Percentiles rank a stretch among this genome's conserved stretches.
Evolutionary conservation across 2,329 filamentous ascomycete genomes (phyloP).

Genomic region (Coniella vitis): DNA sequence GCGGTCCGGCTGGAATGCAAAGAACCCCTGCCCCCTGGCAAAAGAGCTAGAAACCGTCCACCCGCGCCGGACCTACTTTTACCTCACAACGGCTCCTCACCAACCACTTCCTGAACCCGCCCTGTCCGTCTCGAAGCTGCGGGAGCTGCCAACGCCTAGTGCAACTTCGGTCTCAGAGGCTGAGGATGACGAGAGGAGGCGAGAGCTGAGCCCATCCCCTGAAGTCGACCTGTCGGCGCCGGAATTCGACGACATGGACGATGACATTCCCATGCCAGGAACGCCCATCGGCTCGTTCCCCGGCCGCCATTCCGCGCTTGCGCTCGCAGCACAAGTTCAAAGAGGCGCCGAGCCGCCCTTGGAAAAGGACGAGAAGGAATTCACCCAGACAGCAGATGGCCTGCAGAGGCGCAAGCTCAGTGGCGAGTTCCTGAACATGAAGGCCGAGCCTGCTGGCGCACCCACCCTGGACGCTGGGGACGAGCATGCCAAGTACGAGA

Average conservation of each 20-base stretch:
- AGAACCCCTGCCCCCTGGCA: conserved; percentile 76
- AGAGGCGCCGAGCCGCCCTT: conserved; percentile 80
- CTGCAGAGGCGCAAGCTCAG: conserved; percentile 61
- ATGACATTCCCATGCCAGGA: conserved; percentile 51
- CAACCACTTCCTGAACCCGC: conserved; percentile 68
- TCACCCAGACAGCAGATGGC: conserved; percentile 88
- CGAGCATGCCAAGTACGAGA: conserved; percentile 40
- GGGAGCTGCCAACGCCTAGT: conserved; percentile 70
- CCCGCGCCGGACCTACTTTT: conserved; percentile 93
- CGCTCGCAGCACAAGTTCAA: conserved; percentile 47
- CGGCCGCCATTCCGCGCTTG: conserved; percentile 24
- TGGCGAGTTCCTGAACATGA: conserved; percentile 31
- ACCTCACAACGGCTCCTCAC: conserved; percentile 79
- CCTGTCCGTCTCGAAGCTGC: conserved; percentile 41
- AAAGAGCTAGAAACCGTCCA: conserved; percentile 92
- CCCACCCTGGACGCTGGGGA: conserved; percentile 31
- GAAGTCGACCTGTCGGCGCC: conserved; percentile 86
- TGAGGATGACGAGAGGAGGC: conserved; percentile 59
- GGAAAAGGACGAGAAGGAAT: conserved; percentile 92
- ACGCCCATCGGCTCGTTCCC: conserved; percentile 61
- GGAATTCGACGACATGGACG: conserved; percentile 71
- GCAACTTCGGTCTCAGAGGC: conserved; percentile 57
- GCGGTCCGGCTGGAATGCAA: conserved; percentile 71
- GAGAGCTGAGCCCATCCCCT: conserved; percentile 79
- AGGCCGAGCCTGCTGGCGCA: conserved; percentile 25